Percentiles rank a stretch among this genome's conserved stretches.
Evolutionary conservation across 2,329 filamentous ascomycete species (phyloP).

Genomic region (Neopestalotiopsis clavispora): DNA sequence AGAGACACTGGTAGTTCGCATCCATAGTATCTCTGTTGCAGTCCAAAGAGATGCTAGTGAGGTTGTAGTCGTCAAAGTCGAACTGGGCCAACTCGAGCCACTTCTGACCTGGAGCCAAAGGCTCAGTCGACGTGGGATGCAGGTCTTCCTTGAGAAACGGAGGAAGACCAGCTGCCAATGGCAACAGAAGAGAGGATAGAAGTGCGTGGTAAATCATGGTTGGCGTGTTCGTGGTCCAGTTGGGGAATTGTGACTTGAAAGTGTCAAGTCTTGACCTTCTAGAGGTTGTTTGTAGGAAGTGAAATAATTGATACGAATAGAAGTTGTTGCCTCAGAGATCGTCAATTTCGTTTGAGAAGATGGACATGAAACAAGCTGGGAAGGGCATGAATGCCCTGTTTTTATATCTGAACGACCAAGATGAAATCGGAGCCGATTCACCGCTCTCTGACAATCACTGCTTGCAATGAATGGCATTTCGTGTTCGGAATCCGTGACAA

Average conservation of each 20-base stretch:
- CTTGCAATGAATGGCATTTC: neutral
- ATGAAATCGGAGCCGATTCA: neutral
- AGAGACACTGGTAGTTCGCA: conserved; percentile 14
- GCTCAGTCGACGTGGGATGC: neutral
- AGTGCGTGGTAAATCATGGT: conserved; percentile 4
- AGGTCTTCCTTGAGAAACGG: neutral
- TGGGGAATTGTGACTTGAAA: neutral
- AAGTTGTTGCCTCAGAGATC: too few relatives aligned
- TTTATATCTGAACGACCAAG: neutral
- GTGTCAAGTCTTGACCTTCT: neutral
- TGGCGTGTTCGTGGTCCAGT: neutral
- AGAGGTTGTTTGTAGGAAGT: neutral
- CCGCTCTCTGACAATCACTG: neutral
- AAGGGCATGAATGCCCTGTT: neutral
- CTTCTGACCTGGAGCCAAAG: neutral
- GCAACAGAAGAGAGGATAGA: conserved; percentile 9
- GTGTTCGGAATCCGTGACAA: conserved; percentile 4
- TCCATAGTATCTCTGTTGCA: conserved; percentile 12
- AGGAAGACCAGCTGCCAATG: conserved; percentile 15
- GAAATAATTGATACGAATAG: too few relatives aligned
- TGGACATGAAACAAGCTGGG: neutral
- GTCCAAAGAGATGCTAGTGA: conserved; percentile 14
- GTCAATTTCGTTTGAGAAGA: too few relatives aligned
- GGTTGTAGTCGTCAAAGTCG: conserved; percentile 12
- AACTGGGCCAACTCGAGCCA: conserved; percentile 17